Evolutionary conservation across 257 asterid genomes (phyloP).

Genomic region (Plectranthus barbatus): DNA sequence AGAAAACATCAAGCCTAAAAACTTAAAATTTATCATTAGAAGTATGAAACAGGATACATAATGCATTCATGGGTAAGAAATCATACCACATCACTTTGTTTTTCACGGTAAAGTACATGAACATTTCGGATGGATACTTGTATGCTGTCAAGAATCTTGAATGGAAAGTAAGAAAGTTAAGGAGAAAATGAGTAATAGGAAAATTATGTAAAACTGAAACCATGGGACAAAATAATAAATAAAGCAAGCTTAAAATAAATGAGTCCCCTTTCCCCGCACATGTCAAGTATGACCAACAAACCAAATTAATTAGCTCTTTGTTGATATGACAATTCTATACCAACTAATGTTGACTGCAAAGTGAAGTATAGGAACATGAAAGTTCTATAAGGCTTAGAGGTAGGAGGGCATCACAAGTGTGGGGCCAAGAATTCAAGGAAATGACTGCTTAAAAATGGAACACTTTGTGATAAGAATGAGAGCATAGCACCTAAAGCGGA

Average conservation of each 20-base stretch:
- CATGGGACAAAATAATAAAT: not conserved
- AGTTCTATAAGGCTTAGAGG: not conserved
- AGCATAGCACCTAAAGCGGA: no score
- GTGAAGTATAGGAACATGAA: not conserved
- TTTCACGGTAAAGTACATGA: slow-evolving; percentile 60
- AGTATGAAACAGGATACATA: not conserved
- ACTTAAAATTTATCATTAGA: slow-evolving; percentile 2
- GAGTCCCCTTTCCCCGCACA: not conserved
- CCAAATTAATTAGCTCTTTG: not conserved
- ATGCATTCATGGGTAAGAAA: slow-evolving; percentile 7
- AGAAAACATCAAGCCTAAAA: slow-evolving; percentile 27
- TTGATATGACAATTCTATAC: not conserved
- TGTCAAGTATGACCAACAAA: slow-evolving; percentile 5
- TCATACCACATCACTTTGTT: slow-evolving; percentile 45
- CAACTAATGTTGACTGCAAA: not conserved
- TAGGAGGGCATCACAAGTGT: not conserved
- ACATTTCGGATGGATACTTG: slow-evolving; percentile 85
- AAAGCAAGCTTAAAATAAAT: not conserved
- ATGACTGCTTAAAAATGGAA: not conserved
- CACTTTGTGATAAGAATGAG: not conserved
- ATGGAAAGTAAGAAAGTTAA: not conserved
- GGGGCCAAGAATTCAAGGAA: not conserved
- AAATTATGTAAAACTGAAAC: slow-evolving; percentile 12
- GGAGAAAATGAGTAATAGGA: slow-evolving; percentile 13
- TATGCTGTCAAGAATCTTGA: slow-evolving; percentile 88